These are phyloP conservation scores for Fusarium tjaetaba DNA, from an alignment of 2,329 filamentous ascomycete species.

Conservation along the genomic window DNA sequence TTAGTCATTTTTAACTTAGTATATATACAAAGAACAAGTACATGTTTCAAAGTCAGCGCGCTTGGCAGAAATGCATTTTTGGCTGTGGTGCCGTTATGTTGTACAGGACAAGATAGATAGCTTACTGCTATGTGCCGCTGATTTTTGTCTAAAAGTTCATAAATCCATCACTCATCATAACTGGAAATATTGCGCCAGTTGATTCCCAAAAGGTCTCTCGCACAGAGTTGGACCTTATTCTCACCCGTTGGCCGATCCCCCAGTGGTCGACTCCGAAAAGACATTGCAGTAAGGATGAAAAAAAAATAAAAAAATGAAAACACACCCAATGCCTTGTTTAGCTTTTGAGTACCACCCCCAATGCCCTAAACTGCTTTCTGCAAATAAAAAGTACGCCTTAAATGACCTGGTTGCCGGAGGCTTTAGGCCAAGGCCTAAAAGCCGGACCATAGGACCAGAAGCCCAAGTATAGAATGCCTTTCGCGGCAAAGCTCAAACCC, in stretches of 20 bases:
- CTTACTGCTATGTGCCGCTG: slow-evolving; percentile 25
- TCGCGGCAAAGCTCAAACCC: slow-evolving; percentile 10
- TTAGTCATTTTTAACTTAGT: slow-evolving; percentile 1
- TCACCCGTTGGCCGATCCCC: not conserved
- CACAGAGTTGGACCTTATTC: not conserved
- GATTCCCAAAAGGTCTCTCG: slow-evolving; percentile 12
- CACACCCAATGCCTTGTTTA: slow-evolving; percentile 32
- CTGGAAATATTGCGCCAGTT: slow-evolving; percentile 22
- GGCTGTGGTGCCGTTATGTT: slow-evolving; percentile 16
- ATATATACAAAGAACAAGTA: slow-evolving; percentile 10
- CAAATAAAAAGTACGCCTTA: slow-evolving; percentile 22
- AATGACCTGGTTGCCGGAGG: slow-evolving; percentile 6
- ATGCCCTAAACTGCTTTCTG: slow-evolving; percentile 31
- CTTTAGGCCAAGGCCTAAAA: not conserved
- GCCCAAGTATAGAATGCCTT: slow-evolving; percentile 1
- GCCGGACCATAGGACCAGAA: not conserved
- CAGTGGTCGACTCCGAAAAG: not conserved
- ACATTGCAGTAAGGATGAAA: not conserved
- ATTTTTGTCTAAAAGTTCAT: slow-evolving; percentile 38
- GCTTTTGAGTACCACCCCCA: slow-evolving; percentile 27
- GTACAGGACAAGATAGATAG: slow-evolving; percentile 37
- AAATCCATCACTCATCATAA: slow-evolving; percentile 39
- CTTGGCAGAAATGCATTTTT: slow-evolving; percentile 20
- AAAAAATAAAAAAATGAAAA: not conserved
- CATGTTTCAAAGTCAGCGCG: slow-evolving; percentile 9